These are phyloP conservation scores for Globisporangium paddicum DNA, from an alignment of 352 stramenopile genomes.

Conservation along the genomic window DNA sequence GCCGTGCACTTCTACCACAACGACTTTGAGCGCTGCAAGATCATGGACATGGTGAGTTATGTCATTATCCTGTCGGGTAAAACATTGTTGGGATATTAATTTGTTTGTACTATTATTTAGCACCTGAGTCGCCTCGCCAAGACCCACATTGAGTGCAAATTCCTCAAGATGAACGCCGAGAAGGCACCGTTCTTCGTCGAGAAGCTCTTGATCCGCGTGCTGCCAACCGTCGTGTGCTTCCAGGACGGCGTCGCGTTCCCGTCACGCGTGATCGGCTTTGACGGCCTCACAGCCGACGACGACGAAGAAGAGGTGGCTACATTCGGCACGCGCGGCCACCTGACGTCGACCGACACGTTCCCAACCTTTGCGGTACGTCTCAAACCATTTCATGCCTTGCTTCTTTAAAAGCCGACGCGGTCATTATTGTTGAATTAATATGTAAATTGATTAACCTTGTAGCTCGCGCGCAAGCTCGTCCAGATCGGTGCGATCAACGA, in stretches of 20 bases:
- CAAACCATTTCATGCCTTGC: too few species aligned
- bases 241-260: conserved; percentile 90
- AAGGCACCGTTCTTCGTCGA: conserved; percentile 96
- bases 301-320: conserved; percentile 31
- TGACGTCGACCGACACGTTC: conserved; percentile 51
- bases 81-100: neutral
- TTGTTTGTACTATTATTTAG: conserved; percentile 5
- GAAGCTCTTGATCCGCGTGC: conserved; percentile 89
- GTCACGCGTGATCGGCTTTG: conserved; percentile 88
- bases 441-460: conserved; percentile 4
- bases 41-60: conserved; percentile 90
- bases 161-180: conserved; percentile 92
- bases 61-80: neutral
- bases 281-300: conserved; percentile 88
- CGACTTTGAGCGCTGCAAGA: conserved; percentile 97
- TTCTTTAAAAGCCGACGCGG: too few species aligned
- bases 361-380: conserved; percentile 47
- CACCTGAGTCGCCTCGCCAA: conserved; percentile 58
- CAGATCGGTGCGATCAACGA: conserved; percentile 54
- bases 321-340: conserved; percentile 36
- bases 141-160: conserved; percentile 90
- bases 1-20: conserved; percentile 96
- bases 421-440: too few species aligned
- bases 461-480: conserved; percentile 58
- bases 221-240: conserved; percentile 93